Percentiles rank a stretch among this genome's conserved stretches.
Conservation (phyloP, 495 filamentous ascomycete genomes). For the Hamigera avellanea region DNA sequence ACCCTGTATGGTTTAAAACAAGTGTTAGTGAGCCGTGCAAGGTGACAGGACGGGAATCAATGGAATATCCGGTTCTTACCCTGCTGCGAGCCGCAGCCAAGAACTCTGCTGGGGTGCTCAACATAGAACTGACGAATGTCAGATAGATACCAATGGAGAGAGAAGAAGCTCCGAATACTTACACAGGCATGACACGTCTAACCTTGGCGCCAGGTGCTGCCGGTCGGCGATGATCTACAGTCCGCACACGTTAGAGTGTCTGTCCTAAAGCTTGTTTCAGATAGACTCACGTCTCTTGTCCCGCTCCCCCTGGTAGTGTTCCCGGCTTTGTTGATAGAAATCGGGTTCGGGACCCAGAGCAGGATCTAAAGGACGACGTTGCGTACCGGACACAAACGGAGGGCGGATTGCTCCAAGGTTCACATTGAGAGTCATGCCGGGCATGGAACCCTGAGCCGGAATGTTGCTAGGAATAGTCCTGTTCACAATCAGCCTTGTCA, state of each 20-base stretch:
- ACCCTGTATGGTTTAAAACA: background rate
- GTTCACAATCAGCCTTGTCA: background rate
- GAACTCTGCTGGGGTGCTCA: background rate
- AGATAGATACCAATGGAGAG: background rate
- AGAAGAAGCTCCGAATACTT: background rate
- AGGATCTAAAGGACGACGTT: slow-evolving; percentile 9
- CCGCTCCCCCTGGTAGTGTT: background rate
- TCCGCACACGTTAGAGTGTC: too few species aligned
- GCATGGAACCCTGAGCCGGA: background rate
- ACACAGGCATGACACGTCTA: slow-evolving; percentile 4
- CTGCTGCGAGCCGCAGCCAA: background rate
- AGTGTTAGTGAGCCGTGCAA: background rate
- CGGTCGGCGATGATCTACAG: background rate
- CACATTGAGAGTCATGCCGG: slow-evolving; percentile 1
- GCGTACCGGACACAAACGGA: background rate
- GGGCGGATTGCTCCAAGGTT: too few species aligned
- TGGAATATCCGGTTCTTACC: background rate
- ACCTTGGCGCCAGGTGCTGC: slow-evolving; percentile 1
- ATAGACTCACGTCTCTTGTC: too few species aligned
- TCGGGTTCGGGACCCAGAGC: slow-evolving; percentile 12
- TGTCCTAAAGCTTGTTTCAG: too few species aligned
- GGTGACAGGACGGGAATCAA: background rate
- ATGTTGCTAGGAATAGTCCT: background rate
- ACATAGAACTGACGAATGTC: background rate
- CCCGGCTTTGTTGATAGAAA: background rate